Base-by-base conservation (phyloP, 2,329 filamentous ascomycete species). In the Neonectria faginata region DNA sequence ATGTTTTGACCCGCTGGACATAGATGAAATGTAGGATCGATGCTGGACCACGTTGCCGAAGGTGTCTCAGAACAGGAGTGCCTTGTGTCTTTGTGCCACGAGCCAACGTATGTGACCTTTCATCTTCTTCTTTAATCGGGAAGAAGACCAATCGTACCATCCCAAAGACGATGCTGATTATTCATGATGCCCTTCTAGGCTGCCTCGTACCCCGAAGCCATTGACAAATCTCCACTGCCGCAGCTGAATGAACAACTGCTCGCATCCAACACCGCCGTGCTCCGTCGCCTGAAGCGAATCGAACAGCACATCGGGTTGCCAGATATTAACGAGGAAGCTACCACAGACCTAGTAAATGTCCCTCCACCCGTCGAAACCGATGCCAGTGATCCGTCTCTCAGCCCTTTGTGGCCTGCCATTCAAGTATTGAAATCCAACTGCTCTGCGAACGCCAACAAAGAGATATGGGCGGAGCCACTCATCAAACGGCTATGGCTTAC, bases 21-120 rank as follows among this genome's bases (percentile, higher is more conserved):
- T 44, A 59, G 57, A 60, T 60, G 57, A 60, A 60, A 54, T 60
- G 57, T 54, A 42, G 57, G 41, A 54, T 60, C 39, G 57, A 60
- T n/a, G 16, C 48, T 54, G 57, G 57, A 4, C 36, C 47, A 36
- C 29, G 36, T 7, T 60, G 57, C 44, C 57, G 57, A 25, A 50
- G 57, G 29, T 60, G 57, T 25, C 36, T 53, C 5, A 22, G 57
- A 5, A 36, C 57, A 20, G 57, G 57, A 20, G 39, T 54, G 9
- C 39, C 47, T 8, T 60, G 57, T 27, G 48, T 60, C 10, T 60
- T 60, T 54, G 57, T 60, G 7, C 57, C 57, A 16, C 57, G 57
- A 47, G 57, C 57, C n/a, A 60, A 60, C 25, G 57, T 54, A 45
- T 10, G 48, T 60, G n/a, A 36, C 11, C 14, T 6, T n/a, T 31